A percentile compares a stretch with the other conserved stretches of the same genome.
Conservation (phyloP, 2,329 filamentous ascomycete genomes). For the Penicillium olsonii region DNA sequence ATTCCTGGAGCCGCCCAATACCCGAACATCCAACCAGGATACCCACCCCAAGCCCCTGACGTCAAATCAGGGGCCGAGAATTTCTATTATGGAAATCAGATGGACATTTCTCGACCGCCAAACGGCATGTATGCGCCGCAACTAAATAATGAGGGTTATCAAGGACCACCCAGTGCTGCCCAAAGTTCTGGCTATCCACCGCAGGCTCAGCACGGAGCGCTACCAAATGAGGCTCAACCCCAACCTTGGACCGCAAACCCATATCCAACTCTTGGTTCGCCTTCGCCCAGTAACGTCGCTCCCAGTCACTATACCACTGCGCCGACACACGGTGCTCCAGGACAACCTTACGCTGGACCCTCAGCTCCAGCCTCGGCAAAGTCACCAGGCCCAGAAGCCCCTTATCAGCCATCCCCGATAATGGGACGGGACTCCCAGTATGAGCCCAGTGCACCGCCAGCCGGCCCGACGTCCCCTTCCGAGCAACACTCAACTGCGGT, state of each 20-base stretch:
- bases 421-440: conserved; percentile 24
- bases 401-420: conserved; percentile 22
- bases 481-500: conserved; percentile 16
- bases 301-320: conserved; percentile 12
- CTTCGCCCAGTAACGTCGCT: conserved; percentile 11
- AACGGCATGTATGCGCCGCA: conserved; percentile 16
- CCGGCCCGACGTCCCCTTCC: conserved; percentile 10
- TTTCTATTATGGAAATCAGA: conserved; percentile 24
- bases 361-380: conserved; percentile 12
- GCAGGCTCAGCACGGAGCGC: conserved; percentile 12
- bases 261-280: conserved; percentile 23
- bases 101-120: conserved; percentile 14
- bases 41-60: conserved; percentile 13
- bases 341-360: conserved; percentile 20
- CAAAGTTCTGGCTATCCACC: conserved; percentile 14
- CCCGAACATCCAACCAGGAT: conserved; percentile 18
- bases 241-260: conserved; percentile 18
- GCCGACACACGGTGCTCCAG: conserved; percentile 6
- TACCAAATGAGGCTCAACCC: conserved; percentile 13
- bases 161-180: conserved; percentile 9
- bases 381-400: conserved; percentile 13
- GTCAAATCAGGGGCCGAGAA: conserved; percentile 22
- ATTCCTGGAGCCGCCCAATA: conserved; percentile 21
- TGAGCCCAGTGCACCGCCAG: conserved; percentile 16
- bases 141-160: conserved; percentile 11